These are phyloP conservation scores for Penicillium coffeae DNA, from an alignment of 495 filamentous ascomycete genomes.

Conservation along the genomic window DNA sequence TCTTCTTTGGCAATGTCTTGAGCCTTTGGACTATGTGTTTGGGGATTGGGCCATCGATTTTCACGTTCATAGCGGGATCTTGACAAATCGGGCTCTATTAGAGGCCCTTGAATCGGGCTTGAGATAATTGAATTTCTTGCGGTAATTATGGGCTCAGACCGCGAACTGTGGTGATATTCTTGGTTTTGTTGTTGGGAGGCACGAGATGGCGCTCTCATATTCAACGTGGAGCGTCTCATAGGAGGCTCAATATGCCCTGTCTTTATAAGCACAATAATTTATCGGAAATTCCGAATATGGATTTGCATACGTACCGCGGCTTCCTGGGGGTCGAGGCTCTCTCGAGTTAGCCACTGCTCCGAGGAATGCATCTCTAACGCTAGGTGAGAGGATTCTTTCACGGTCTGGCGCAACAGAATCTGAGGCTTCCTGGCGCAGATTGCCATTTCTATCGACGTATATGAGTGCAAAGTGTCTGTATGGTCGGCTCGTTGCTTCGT, in stretches of 20 bases:
- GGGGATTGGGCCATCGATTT: constrained; percentile 2
- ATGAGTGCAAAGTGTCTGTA: constrained; percentile 38
- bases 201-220: no score
- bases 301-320: constrained; percentile 17
- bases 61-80: constrained; percentile 2
- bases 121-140: not conserved
- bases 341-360: constrained; percentile 32
- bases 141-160: not conserved
- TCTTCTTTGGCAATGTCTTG: constrained; percentile 25
- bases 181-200: no score
- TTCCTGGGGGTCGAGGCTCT: constrained; percentile 8
- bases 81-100: constrained; percentile 12
- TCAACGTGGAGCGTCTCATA: not conserved
- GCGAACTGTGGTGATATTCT: not conserved
- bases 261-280: no score
- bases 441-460: constrained; percentile 34
- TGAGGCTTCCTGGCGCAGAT: constrained; percentile 35
- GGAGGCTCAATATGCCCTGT: no score
- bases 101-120: not conserved
- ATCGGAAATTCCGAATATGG: not conserved
- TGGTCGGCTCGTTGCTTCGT: constrained; percentile 10
- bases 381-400: constrained; percentile 31
- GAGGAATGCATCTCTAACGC: constrained; percentile 34
- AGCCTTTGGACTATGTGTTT: not conserved
- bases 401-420: constrained; percentile 30